Evolutionary conservation across 2,329 filamentous ascomycete genomes (phyloP).

Genomic region (Epichloe typhina): DNA sequence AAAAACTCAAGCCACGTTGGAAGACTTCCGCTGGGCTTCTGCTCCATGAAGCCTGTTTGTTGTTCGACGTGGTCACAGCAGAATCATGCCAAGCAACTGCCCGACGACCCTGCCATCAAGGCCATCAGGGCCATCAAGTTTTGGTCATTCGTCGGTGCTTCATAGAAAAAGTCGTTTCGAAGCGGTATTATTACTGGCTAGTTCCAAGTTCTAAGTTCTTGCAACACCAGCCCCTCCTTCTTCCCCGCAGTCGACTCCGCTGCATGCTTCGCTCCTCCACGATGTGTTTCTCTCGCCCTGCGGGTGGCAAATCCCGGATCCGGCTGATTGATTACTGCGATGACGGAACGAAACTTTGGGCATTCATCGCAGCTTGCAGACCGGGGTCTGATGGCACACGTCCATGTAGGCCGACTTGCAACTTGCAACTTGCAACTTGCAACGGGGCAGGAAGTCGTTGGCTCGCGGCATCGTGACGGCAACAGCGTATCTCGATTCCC

Average conservation of each 20-base stretch:
- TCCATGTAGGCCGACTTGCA: too few relatives aligned
- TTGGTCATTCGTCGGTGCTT: too few relatives aligned
- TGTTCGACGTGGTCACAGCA: neutral
- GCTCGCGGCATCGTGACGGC: neutral
- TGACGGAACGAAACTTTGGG: neutral
- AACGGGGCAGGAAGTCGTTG: neutral
- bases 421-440: too few relatives aligned
- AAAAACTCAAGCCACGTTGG: too few relatives aligned
- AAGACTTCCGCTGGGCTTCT: too few relatives aligned
- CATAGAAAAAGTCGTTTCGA: too few relatives aligned
- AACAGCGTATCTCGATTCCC: neutral
- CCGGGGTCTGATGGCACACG: neutral
- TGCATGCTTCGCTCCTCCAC: neutral
- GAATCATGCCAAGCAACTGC: too few relatives aligned
- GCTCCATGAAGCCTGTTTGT: neutral
- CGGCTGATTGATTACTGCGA: too few relatives aligned
- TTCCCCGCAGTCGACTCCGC: neutral
- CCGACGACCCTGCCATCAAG: too few relatives aligned
- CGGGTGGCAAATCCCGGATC: neutral
- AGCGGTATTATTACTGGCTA: neutral
- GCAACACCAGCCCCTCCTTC: too few relatives aligned
- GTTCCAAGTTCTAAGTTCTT: too few relatives aligned
- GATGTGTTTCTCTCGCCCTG: neutral
- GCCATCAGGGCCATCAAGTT: too few relatives aligned
- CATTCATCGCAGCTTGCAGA: neutral